A percentile compares a stretch with the other conserved stretches of the same genome.
Conservation (phyloP, 2,329 filamentous ascomycete genomes). For the Arthrobotrys iridis region DNA sequence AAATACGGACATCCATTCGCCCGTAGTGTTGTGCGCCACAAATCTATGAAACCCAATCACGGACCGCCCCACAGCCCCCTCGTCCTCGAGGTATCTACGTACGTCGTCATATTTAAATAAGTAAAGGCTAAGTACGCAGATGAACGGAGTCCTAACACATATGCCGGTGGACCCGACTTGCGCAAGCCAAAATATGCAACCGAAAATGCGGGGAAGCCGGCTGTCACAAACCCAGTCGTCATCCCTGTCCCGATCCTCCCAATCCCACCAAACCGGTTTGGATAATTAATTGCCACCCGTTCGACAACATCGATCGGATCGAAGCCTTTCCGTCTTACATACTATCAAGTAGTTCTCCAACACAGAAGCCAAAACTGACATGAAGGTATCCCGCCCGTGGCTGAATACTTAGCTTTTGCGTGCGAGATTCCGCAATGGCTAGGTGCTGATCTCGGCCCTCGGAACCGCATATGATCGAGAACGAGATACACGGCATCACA, state of each 20-base stretch:
- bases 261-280: no score
- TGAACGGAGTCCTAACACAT: neutral
- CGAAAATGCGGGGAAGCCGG: constrained; percentile 29
- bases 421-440: neutral
- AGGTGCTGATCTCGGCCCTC: neutral
- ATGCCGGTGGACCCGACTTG: neutral
- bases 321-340: neutral
- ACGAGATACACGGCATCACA: neutral
- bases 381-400: constrained; percentile 20
- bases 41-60: constrained; percentile 7
- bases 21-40: neutral
- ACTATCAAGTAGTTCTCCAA: no score
- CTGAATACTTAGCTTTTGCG: constrained; percentile 8
- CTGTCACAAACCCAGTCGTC: neutral
- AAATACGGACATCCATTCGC: neutral
- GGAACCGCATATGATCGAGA: constrained; percentile 2
- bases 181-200: constrained; percentile 4
- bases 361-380: no score
- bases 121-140: no score
- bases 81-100: no score
- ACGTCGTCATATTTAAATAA: no score
- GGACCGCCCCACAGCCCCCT: neutral
- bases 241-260: neutral
- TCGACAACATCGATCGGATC: neutral
- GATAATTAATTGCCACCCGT: neutral